Evolutionary conservation across 108 stramenopile genomes (phyloP), one percentile per base, ranked within the genome.

Genomic region (Cyclostephanos tholiformis): DNA sequence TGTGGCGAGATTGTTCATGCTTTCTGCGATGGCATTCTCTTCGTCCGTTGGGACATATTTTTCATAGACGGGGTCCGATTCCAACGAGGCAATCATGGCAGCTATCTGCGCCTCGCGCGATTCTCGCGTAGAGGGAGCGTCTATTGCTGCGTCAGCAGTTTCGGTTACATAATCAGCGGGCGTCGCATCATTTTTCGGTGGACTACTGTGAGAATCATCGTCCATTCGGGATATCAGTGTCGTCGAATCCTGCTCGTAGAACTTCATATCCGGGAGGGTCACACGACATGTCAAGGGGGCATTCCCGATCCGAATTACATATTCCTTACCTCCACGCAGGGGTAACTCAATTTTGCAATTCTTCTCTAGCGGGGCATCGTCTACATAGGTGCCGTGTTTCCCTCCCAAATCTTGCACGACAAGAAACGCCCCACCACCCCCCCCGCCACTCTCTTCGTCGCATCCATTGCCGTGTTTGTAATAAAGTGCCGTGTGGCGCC

Each of bases 81-180:
- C 93, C 16, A 95, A 59, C 12, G 87, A 86, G 35, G 86, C 87
- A 80, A 92, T 85, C 91, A 92, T 92, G 60, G 91, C 91, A 35
- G 86, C 89, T 58, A 95, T 92, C 67, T 92, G 89, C 36, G 93
- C 93, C 73, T 92, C 85, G 32, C 93, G 81, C 63, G 83, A 77
- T 43, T 79, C 91, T 66, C 91, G 73, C 25, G 90, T 86, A 23
- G 87, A 79, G 6, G 88, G 60, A 52, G 70, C 88, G 9, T 61
- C 73, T 29, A 67, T 23, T 30, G 25, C 43, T 68, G 12, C 30
- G 23, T 29, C 55, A 27, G 51, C 26, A 0, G 32, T 66, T 30
- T 14, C 58, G 20, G 30, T 32, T 32, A 32, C 62, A 63, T 60
- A 6, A 39, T 67, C 26, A 22, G 1, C 39, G 49, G 25, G 53